Percentiles rank a stretch among this genome's conserved stretches.
These are phyloP conservation scores for Irineochytrium annulatum DNA, from an alignment of 192 early-diverging fungal genomes.

Conservation along the genomic window DNA sequence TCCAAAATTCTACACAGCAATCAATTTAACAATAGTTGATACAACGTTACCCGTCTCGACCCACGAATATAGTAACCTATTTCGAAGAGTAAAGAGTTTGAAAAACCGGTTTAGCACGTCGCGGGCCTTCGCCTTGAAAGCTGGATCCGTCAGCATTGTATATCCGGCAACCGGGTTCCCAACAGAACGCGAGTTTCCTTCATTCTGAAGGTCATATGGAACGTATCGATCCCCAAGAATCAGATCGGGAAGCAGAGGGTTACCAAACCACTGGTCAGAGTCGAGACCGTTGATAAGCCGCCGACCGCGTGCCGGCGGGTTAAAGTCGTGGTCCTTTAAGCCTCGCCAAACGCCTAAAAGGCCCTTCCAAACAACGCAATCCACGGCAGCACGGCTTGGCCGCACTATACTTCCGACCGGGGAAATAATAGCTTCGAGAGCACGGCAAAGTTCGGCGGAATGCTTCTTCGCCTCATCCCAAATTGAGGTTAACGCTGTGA, in stretches of 20 bases:
- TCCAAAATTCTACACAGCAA: constrained; percentile 30
- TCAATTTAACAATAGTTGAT: background rate
- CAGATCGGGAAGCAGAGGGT: constrained; percentile 47
- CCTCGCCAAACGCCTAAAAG: constrained; percentile 28
- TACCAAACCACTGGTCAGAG: constrained; percentile 38
- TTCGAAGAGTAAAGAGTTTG: constrained; percentile 34
- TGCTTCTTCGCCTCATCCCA: constrained; percentile 7
- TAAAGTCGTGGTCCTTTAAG: constrained; percentile 33
- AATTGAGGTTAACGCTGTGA: constrained; percentile 8
- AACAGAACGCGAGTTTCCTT: constrained; percentile 18
- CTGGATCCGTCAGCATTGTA: constrained; percentile 42
- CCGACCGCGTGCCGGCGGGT: constrained; percentile 22
- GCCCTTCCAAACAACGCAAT: constrained; percentile 45
- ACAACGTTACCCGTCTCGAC: constrained; percentile 33
- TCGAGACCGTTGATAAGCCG: constrained; percentile 37
- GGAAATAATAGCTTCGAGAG: constrained; percentile 14
- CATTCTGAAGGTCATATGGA: constrained; percentile 29
- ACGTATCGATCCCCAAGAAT: constrained; percentile 42
- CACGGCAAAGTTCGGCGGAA: background rate
- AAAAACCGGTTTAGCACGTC: constrained; percentile 29
- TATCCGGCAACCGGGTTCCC: constrained; percentile 26
- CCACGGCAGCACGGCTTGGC: constrained; percentile 15
- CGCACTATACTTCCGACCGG: constrained; percentile 5
- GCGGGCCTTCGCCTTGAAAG: constrained; percentile 27
- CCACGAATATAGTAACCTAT: constrained; percentile 35